These are phyloP conservation scores for Cardamine occulta DNA, from an alignment of 345 rosid species.

Conservation along the genomic window DNA sequence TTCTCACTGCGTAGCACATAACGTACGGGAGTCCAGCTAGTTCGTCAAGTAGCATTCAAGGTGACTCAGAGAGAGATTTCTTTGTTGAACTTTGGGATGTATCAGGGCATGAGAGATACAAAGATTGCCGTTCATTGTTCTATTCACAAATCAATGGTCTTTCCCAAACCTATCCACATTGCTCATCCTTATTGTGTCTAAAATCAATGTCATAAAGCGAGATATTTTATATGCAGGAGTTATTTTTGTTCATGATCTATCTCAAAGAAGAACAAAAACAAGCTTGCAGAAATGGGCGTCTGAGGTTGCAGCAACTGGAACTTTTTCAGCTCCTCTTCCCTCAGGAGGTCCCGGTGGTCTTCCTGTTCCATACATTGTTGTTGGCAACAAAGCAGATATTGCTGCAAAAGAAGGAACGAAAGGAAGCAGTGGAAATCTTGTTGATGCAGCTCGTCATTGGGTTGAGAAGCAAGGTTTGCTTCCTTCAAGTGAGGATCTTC, in stretches of 20 bases:
- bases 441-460: slow-evolving; percentile 99
- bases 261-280: slow-evolving; percentile 95
- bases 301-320: slow-evolving; percentile 82
- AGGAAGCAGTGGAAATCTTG: slow-evolving; percentile 98
- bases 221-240: slow-evolving; percentile 58
- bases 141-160: slow-evolving; percentile 93
- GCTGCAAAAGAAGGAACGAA: slow-evolving; percentile 89
- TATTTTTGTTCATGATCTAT: slow-evolving; percentile 94
- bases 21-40: slow-evolving; percentile 81
- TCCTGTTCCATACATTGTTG: slow-evolving; percentile 91
- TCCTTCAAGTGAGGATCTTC: slow-evolving; percentile 84
- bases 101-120: slow-evolving; percentile 97
- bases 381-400: slow-evolving; percentile 96
- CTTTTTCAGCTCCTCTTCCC: slow-evolving; percentile 91
- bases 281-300: slow-evolving; percentile 97
- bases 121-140: slow-evolving; percentile 92
- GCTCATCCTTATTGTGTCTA: slow-evolving; percentile 14
- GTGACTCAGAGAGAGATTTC: slow-evolving; percentile 94
- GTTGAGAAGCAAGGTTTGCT: slow-evolving; percentile 99
- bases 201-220: slow-evolving; percentile 12
- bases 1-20: slow-evolving; percentile 56
- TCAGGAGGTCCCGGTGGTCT: slow-evolving; percentile 98
- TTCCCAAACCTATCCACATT: slow-evolving; percentile 9
- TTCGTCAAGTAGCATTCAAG: slow-evolving; percentile 88
- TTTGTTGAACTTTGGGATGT: slow-evolving; percentile 99